These are phyloP conservation scores for Ogataea degrootiae DNA, from an alignment of 805 yeast species.

Conservation along the genomic window DNA sequence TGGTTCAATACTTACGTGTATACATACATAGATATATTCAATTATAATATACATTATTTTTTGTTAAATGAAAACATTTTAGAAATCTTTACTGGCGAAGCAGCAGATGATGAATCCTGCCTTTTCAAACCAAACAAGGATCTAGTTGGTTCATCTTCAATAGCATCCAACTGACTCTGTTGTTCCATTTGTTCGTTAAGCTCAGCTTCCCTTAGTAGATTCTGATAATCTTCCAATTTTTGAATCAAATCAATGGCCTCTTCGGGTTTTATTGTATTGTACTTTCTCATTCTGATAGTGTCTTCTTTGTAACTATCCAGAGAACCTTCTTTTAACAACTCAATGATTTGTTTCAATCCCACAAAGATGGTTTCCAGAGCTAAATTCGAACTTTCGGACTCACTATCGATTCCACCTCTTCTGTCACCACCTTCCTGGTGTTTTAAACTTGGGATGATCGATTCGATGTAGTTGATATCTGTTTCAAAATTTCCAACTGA, in stretches of 20 bases:
- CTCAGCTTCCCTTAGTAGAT: slow-evolving; percentile 13
- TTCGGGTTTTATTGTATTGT: slow-evolving; percentile 69
- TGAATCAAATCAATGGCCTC: slow-evolving; percentile 58
- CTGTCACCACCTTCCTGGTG: slow-evolving; percentile 14
- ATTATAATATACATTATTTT: background rate
- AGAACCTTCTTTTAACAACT: slow-evolving; percentile 60
- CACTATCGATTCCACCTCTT: slow-evolving; percentile 4
- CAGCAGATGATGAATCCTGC: slow-evolving; percentile 9
- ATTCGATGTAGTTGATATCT: slow-evolving; percentile 76
- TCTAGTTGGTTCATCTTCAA: slow-evolving; percentile 15
- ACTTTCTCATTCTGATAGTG: slow-evolving; percentile 54
- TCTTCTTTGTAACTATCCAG: slow-evolving; percentile 60
- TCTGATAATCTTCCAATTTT: slow-evolving; percentile 40
- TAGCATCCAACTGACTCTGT: background rate
- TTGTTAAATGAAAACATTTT: slow-evolving; percentile 20
- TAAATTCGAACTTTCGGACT: slow-evolving; percentile 25
- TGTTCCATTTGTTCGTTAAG: background rate
- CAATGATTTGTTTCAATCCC: slow-evolving; percentile 76
- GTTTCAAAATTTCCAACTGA: slow-evolving; percentile 70
- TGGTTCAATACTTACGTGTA: slow-evolving; percentile 1
- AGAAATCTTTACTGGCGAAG: slow-evolving; percentile 14
- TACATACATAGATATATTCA: background rate
- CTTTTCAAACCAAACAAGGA: slow-evolving; percentile 26
- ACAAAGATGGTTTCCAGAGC: slow-evolving; percentile 69
- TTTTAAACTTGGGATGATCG: slow-evolving; percentile 38